Evolutionary conservation across 148 eudicot genomes (phyloP).

Genomic region (Diospyros lotus): DNA sequence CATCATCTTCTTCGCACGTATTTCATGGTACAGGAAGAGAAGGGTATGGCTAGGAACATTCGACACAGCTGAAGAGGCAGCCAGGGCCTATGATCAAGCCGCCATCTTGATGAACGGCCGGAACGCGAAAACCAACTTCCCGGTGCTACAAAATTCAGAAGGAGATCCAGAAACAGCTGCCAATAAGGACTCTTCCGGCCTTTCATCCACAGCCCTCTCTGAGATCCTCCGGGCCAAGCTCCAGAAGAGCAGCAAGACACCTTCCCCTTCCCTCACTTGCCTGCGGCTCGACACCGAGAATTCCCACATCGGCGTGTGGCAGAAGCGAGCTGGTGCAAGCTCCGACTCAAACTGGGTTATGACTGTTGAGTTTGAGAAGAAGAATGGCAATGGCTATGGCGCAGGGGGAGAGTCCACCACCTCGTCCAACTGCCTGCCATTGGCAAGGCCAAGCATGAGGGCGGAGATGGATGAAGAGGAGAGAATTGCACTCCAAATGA

Average conservation of each 20-base stretch:
- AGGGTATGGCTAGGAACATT: slow-evolving; percentile 50
- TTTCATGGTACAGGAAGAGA: slow-evolving; percentile 26
- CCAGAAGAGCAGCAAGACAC: slow-evolving; percentile 26
- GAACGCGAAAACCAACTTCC: slow-evolving; percentile 41
- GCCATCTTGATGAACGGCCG: slow-evolving; percentile 40
- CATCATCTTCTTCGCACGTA: not conserved
- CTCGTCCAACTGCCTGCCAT: not conserved
- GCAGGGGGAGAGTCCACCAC: not conserved
- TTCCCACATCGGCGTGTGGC: slow-evolving; percentile 56
- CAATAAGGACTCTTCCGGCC: not conserved
- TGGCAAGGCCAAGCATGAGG: slow-evolving; percentile 7
- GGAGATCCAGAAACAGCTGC: not conserved
- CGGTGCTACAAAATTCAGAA: slow-evolving; percentile 22
- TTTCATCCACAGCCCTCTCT: slow-evolving; percentile 17
- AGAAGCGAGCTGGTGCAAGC: slow-evolving; percentile 40
- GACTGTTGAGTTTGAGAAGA: slow-evolving; percentile 26
- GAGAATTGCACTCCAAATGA: slow-evolving; percentile 24
- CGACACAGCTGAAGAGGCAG: slow-evolving; percentile 39
- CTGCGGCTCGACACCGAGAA: slow-evolving; percentile 54
- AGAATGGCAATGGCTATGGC: not conserved
- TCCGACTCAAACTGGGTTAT: slow-evolving; percentile 48
- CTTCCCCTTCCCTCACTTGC: slow-evolving; percentile 49
- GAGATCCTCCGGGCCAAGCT: slow-evolving; percentile 44
- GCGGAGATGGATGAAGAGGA: slow-evolving; percentile 18
- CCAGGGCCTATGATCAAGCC: slow-evolving; percentile 38